Evolutionary conservation across 129 eudicot genomes (phyloP).

Genomic region (Lactuca saligna): DNA sequence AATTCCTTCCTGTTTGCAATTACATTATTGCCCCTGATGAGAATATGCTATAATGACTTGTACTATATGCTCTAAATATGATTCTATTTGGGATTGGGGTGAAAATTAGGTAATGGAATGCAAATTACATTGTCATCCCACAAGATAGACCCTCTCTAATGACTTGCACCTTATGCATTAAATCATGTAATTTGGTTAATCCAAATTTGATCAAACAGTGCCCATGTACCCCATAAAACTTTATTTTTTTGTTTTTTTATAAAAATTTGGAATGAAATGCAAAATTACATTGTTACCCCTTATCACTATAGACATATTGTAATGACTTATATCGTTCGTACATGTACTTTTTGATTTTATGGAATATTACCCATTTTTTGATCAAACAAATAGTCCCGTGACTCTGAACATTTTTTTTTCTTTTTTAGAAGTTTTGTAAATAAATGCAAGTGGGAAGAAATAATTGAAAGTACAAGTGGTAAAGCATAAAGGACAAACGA

Average conservation of each 20-base stretch:
- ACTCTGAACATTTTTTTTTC: constrained; percentile 2
- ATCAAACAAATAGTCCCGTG: constrained; percentile 29
- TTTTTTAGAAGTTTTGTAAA: constrained; percentile 11
- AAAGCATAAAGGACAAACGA: constrained; percentile 19
- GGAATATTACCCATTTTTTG: not conserved
- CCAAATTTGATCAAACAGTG: not conserved
- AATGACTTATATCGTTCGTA: not conserved
- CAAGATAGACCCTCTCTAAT: not conserved
- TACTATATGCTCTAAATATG: not conserved
- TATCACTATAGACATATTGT: not conserved
- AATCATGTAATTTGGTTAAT: not conserved
- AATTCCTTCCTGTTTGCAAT: constrained; percentile 79
- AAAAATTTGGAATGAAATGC: not conserved
- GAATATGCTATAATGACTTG: not conserved
- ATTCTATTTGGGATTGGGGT: no score
- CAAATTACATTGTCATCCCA: no score
- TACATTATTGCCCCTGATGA: constrained; percentile 2
- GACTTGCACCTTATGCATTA: not conserved
- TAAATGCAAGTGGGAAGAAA: constrained; percentile 23
- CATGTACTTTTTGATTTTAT: constrained; percentile 6
- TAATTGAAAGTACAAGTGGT: constrained; percentile 33
- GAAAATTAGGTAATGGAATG: no score
- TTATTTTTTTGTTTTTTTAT: not conserved
- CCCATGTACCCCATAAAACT: no score
- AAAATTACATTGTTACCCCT: not conserved